These are phyloP conservation scores for Exophiala sp. DNA, from an alignment of 2,329 filamentous ascomycete genomes.

Conservation along the genomic window DNA sequence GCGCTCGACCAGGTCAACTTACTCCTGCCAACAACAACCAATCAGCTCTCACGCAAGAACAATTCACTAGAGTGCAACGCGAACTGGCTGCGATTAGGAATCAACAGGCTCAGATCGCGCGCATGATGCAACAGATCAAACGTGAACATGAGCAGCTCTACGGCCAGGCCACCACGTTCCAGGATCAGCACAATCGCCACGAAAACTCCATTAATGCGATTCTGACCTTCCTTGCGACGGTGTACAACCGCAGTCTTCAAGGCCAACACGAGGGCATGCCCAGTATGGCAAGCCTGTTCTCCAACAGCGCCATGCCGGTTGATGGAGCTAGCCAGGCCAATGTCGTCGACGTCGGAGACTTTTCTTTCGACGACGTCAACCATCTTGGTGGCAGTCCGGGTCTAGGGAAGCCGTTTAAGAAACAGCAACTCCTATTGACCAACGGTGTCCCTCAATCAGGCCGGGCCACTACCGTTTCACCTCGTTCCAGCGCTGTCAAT, in stretches of 20 bases:
- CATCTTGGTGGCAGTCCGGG: slow-evolving; percentile 30
- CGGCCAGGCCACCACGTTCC: slow-evolving; percentile 82
- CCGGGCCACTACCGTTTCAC: slow-evolving; percentile 38
- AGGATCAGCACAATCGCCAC: slow-evolving; percentile 89
- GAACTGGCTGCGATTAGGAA: slow-evolving; percentile 79
- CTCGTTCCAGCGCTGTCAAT: slow-evolving; percentile 30
- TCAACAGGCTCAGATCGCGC: slow-evolving; percentile 81
- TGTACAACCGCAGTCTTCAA: slow-evolving; percentile 90
- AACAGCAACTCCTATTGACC: slow-evolving; percentile 46
- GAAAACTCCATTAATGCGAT: slow-evolving; percentile 99
- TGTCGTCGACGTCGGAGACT: slow-evolving; percentile 62
- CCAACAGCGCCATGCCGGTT: slow-evolving; percentile 62
- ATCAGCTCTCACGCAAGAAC: slow-evolving; percentile 60
- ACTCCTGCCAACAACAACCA: slow-evolving; percentile 37
- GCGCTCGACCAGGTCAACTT: slow-evolving; percentile 38
- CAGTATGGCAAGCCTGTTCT: slow-evolving; percentile 73
- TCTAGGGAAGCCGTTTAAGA: slow-evolving; percentile 42
- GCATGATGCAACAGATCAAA: slow-evolving; percentile 73
- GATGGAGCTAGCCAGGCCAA: slow-evolving; percentile 54
- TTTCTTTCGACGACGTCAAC: slow-evolving; percentile 37
- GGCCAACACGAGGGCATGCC: slow-evolving; percentile 63
- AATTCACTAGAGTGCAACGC: slow-evolving; percentile 71
- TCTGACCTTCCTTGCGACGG: slow-evolving; percentile 90
- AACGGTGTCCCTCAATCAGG: slow-evolving; percentile 36
- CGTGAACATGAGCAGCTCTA: slow-evolving; percentile 85